Percentiles rank a stretch among this genome's conserved stretches.
These are phyloP conservation scores for Ophiostoma quercus DNA, from an alignment of 2,329 filamentous ascomycete genomes.

Conservation along the genomic window DNA sequence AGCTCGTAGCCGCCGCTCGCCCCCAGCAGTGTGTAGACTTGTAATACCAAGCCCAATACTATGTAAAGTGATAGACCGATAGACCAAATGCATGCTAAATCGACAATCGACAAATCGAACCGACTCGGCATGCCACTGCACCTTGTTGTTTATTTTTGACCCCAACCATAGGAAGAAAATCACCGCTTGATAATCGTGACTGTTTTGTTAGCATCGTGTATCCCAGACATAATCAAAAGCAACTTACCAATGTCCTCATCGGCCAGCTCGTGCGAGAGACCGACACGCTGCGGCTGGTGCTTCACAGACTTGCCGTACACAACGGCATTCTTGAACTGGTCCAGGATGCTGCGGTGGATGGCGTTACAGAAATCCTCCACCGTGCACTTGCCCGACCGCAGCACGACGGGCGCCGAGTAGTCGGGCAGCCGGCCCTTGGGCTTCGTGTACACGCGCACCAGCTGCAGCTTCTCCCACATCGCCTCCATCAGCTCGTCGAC, in stretches of 20 bases:
- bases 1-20: background rate
- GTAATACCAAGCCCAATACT: background rate
- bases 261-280: slow-evolving; percentile 80
- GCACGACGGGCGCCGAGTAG: slow-evolving; percentile 84
- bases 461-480: slow-evolving; percentile 94
- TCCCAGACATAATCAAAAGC: too few species aligned
- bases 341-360: slow-evolving; percentile 92
- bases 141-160: slow-evolving; percentile 2
- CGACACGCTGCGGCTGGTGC: slow-evolving; percentile 95
- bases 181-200: slow-evolving; percentile 66
- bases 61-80: background rate
- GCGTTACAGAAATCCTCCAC: slow-evolving; percentile 98
- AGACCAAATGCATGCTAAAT: background rate
- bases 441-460: slow-evolving; percentile 94
- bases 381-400: slow-evolving; percentile 75
- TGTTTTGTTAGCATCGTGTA: slow-evolving; percentile 35
- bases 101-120: background rate
- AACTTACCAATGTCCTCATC: slow-evolving; percentile 84
- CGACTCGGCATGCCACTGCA: slow-evolving; percentile 9
- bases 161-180: slow-evolving; percentile 4
- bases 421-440: slow-evolving; percentile 93
- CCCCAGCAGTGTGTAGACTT: background rate
- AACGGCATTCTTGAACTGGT: slow-evolving; percentile 91
- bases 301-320: slow-evolving; percentile 98
- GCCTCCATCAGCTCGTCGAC: slow-evolving; percentile 92